Evolutionary conservation across 768 basidiomycete genomes (phyloP).

Genomic region (Chalciporus sphaerocephalus): DNA sequence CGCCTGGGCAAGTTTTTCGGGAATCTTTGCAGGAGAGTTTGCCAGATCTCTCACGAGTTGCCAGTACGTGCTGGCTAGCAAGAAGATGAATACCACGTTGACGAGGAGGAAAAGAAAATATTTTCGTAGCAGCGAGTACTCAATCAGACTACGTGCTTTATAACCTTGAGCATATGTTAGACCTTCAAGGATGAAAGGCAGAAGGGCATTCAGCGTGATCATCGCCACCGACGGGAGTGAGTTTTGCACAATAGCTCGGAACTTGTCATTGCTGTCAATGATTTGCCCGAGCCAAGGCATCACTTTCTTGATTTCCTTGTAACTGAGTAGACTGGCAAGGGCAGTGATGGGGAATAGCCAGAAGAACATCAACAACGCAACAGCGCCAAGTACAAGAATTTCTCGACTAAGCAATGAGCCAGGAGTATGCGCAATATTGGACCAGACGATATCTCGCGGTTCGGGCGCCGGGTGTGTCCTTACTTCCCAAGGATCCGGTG

Average conservation of each 20-base stretch:
- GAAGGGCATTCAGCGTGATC: slow-evolving; percentile 80
- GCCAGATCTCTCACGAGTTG: slow-evolving; percentile 88
- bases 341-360: slow-evolving; percentile 91
- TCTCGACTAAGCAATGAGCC: slow-evolving; percentile 61
- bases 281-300: slow-evolving; percentile 84
- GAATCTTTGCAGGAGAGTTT: slow-evolving; percentile 89
- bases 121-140: slow-evolving; percentile 89
- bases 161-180: slow-evolving; percentile 90
- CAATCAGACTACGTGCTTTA: slow-evolving; percentile 86
- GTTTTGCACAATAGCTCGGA: slow-evolving; percentile 89
- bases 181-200: slow-evolving; percentile 86
- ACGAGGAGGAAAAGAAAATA: slow-evolving; percentile 90
- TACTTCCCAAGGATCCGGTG: slow-evolving; percentile 59
- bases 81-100: slow-evolving; percentile 93
- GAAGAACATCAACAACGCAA: slow-evolving; percentile 75
- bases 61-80: slow-evolving; percentile 88
- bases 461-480: slow-evolving; percentile 81
- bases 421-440: slow-evolving; percentile 71
- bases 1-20: slow-evolving; percentile 85
- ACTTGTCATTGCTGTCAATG: slow-evolving; percentile 75
- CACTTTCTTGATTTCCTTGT: slow-evolving; percentile 86
- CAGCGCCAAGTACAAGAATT: slow-evolving; percentile 61
- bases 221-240: slow-evolving; percentile 89
- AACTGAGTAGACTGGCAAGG: slow-evolving; percentile 83
- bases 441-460: slow-evolving; percentile 94